phyloP scores from a whole-genome alignment of 805 yeast genomes.

The Saturnispora serradocipensis region DNA sequence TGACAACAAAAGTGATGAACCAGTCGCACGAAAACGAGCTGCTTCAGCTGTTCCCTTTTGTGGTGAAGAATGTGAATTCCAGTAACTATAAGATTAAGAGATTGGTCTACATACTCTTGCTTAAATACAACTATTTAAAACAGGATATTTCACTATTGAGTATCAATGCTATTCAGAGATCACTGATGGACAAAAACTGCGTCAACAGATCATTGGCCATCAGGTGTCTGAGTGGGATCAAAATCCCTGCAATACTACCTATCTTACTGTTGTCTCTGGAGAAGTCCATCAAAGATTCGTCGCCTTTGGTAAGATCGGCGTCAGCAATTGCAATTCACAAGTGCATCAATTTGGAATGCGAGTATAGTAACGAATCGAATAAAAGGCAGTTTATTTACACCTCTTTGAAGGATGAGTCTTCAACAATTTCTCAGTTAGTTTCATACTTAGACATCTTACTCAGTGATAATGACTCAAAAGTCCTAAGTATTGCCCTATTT shows the following conservation, averaged over 20 bases:
- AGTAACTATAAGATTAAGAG: slow-evolving; percentile 54
- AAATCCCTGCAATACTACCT: slow-evolving; percentile 72
- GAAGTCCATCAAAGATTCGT: slow-evolving; percentile 57
- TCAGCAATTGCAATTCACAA: slow-evolving; percentile 70
- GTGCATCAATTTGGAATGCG: slow-evolving; percentile 30
- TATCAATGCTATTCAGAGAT: slow-evolving; percentile 85
- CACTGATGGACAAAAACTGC: slow-evolving; percentile 62
- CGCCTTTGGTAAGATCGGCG: slow-evolving; percentile 71
- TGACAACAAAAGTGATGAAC: slow-evolving; percentile 23
- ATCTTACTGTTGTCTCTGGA: slow-evolving; percentile 67
- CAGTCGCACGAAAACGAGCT: slow-evolving; percentile 30
- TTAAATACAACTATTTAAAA: slow-evolving; percentile 69
- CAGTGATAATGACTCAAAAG: slow-evolving; percentile 56
- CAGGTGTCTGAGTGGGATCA: slow-evolving; percentile 73
- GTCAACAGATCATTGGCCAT: slow-evolving; percentile 63
- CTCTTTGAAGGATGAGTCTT: slow-evolving; percentile 22
- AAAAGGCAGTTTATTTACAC: slow-evolving; percentile 3
- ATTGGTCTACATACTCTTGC: slow-evolving; percentile 66
- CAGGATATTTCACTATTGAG: slow-evolving; percentile 87
- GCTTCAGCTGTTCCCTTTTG: slow-evolving; percentile 63
- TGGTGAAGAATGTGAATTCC: slow-evolving; percentile 79
- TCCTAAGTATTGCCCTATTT: slow-evolving; percentile 60
- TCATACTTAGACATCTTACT: slow-evolving; percentile 45
- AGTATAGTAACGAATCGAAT: slow-evolving; percentile 15
- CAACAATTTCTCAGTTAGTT: slow-evolving; percentile 41